Evolutionary conservation across 2,329 filamentous ascomycete genomes (phyloP).

Genomic region (Penicillium rolfsii): DNA sequence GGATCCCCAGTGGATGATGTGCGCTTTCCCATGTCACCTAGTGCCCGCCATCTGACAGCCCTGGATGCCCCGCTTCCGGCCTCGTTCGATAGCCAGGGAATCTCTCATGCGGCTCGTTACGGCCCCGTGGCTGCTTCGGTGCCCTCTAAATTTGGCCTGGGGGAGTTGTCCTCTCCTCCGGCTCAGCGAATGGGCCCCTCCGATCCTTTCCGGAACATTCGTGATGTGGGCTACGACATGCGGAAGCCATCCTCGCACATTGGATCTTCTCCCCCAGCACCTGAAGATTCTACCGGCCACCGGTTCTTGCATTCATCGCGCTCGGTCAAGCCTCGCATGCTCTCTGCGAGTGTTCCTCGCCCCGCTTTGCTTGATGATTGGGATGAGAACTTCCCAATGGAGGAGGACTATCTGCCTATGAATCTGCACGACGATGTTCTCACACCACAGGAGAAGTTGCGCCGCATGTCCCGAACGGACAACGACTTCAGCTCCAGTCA

Average conservation of each 20-base stretch:
- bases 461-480: slow-evolving; percentile 62
- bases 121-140: slow-evolving; percentile 91
- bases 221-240: slow-evolving; percentile 72
- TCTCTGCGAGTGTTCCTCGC: slow-evolving; percentile 64
- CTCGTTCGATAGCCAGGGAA: slow-evolving; percentile 94
- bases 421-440: slow-evolving; percentile 66
- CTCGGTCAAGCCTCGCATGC: slow-evolving; percentile 60
- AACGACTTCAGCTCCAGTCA: slow-evolving; percentile 53
- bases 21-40: slow-evolving; percentile 78
- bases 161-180: slow-evolving; percentile 74
- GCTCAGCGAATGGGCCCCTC: slow-evolving; percentile 69
- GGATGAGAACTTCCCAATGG: slow-evolving; percentile 72
- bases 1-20: slow-evolving; percentile 82
- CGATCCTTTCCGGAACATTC: slow-evolving; percentile 62
- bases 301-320: slow-evolving; percentile 68
- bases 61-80: slow-evolving; percentile 90
- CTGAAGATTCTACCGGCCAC: slow-evolving; percentile 69
- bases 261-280: slow-evolving; percentile 63
- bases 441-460: slow-evolving; percentile 63
- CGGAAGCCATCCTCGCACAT: slow-evolving; percentile 58
- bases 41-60: slow-evolving; percentile 75
- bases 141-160: slow-evolving; percentile 82
- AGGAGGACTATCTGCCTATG: slow-evolving; percentile 85
- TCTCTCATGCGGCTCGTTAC: slow-evolving; percentile 86
- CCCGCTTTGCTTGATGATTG: slow-evolving; percentile 59